These are phyloP conservation scores for Exophiala phaeomuriformis DNA, from an alignment of 2,329 filamentous ascomycete genomes.

Conservation along the genomic window DNA sequence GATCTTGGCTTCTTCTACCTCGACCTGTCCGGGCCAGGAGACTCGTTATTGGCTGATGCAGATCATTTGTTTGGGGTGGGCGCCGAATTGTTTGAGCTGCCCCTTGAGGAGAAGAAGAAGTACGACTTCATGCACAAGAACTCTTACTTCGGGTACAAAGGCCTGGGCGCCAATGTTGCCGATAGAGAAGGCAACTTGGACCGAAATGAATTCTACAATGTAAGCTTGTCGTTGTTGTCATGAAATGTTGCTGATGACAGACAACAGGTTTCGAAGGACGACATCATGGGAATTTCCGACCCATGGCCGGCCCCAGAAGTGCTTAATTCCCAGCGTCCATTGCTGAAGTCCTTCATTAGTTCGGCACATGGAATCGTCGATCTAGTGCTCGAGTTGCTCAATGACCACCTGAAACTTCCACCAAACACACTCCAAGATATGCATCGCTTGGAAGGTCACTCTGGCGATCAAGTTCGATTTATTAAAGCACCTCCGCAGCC, in stretches of 20 bases:
- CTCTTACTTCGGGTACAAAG: slow-evolving; percentile 50
- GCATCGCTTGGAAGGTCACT: slow-evolving; percentile 39
- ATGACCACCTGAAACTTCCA: slow-evolving; percentile 39
- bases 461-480: slow-evolving; percentile 50
- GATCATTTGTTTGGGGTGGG: slow-evolving; percentile 43
- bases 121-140: slow-evolving; percentile 47
- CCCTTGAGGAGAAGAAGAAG: slow-evolving; percentile 46
- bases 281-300: slow-evolving; percentile 38
- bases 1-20: slow-evolving; percentile 54
- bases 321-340: slow-evolving; percentile 33
- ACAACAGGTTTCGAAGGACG: slow-evolving; percentile 45
- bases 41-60: slow-evolving; percentile 38
- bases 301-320: slow-evolving; percentile 39
- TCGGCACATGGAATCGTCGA: slow-evolving; percentile 42
- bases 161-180: slow-evolving; percentile 41
- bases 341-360: slow-evolving; percentile 41
- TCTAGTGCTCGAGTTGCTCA: slow-evolving; percentile 41
- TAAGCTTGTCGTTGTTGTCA: slow-evolving; percentile 26
- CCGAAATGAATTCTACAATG: slow-evolving; percentile 51
- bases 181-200: slow-evolving; percentile 46
- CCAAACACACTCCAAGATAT: slow-evolving; percentile 39
- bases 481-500: slow-evolving; percentile 45
- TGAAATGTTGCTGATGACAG: background rate
- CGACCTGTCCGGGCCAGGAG: slow-evolving; percentile 40
- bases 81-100: slow-evolving; percentile 43